Conservation (phyloP, 108 stramenopile species). For the Pseudonitzschia multiseries region DNA sequence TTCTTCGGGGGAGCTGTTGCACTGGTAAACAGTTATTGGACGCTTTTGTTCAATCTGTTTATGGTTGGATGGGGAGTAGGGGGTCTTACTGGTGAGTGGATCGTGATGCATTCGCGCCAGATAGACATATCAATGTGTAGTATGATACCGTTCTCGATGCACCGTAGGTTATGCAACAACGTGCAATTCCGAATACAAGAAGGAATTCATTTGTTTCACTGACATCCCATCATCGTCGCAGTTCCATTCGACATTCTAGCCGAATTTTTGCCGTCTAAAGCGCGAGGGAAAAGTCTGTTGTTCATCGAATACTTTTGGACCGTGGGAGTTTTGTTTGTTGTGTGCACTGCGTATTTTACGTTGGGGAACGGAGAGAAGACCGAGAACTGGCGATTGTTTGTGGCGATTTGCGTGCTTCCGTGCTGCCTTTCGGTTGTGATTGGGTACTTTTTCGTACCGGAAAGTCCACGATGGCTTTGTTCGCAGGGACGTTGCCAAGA, state of each 20-base stretch:
- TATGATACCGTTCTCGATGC: too few species aligned
- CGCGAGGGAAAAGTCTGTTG: constrained; percentile 58
- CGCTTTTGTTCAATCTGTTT: constrained; percentile 49
- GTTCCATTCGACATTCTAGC: constrained; percentile 85
- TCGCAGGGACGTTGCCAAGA: constrained; percentile 61
- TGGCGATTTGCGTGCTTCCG: constrained; percentile 60
- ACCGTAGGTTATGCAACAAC: constrained; percentile 26
- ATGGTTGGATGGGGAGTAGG: constrained; percentile 76
- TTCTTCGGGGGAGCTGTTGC: constrained; percentile 61
- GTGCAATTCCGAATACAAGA: constrained; percentile 5
- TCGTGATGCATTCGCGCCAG: neutral
- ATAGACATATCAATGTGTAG: too few species aligned
- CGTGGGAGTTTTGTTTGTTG: constrained; percentile 65
- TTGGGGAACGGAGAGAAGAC: constrained; percentile 26
- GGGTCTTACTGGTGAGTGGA: constrained; percentile 31
- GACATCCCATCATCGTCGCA: neutral
- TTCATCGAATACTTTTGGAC: constrained; percentile 87
- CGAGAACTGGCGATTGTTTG: constrained; percentile 69
- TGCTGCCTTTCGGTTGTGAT: constrained; percentile 57
- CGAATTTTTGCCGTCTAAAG: constrained; percentile 61
- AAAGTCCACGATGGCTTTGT: constrained; percentile 78
- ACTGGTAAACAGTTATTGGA: constrained; percentile 48
- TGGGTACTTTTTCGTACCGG: constrained; percentile 67
- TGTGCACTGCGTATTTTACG: constrained; percentile 59
- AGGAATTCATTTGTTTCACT: neutral